These are phyloP conservation scores for Fragaria ananassa DNA, from an alignment of 306 rosid species.

Conservation along the genomic window DNA sequence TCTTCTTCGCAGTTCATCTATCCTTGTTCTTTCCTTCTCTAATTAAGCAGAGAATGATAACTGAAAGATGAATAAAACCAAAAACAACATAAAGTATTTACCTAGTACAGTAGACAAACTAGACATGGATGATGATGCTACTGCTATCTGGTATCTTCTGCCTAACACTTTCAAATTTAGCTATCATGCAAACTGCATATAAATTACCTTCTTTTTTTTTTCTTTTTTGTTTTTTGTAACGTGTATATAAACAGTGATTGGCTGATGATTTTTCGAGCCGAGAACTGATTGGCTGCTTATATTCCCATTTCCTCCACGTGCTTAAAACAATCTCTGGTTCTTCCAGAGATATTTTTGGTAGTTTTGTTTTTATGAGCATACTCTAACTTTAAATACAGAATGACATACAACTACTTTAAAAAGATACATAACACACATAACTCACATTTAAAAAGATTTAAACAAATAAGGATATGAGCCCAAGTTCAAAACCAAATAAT, in stretches of 20 bases:
- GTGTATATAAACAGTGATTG: too few species aligned
- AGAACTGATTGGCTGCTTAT: background rate
- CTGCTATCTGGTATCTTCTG: background rate
- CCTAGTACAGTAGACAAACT: background rate
- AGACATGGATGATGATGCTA: background rate
- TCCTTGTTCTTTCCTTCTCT: too few species aligned
- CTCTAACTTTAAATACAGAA: background rate
- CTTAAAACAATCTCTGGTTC: background rate
- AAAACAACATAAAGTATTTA: background rate
- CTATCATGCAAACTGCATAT: background rate
- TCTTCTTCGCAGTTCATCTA: too few species aligned
- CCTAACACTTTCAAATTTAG: background rate
- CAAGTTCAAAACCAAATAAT: too few species aligned
- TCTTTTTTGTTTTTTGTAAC: too few species aligned
- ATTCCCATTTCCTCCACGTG: background rate
- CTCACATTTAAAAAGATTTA: too few species aligned
- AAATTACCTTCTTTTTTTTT: too few species aligned
- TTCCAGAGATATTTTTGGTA: background rate
- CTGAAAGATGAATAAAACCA: background rate
- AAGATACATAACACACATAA: too few species aligned
- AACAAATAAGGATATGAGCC: too few species aligned
- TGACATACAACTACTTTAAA: too few species aligned
- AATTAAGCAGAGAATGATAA: background rate
- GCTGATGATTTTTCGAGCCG: background rate
- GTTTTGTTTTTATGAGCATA: background rate